Evolutionary conservation across 331 rosid species (phyloP).

Genomic region (Acacia concinna): DNA sequence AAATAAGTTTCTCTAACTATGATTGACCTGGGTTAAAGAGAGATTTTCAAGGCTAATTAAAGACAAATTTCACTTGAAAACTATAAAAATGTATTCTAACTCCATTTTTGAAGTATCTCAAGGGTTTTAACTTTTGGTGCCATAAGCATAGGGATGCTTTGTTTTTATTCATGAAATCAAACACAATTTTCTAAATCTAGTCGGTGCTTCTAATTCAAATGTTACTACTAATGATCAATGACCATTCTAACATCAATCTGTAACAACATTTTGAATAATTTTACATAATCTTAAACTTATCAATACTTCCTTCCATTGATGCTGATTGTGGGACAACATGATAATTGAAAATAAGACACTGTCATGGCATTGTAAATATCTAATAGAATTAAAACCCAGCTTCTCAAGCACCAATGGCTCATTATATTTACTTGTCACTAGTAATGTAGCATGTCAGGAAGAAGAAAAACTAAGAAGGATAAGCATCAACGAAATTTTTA

Average conservation of each 20-base stretch:
- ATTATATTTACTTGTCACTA: not conserved
- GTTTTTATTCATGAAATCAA: not conserved
- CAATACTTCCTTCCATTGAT: conserved; percentile 4
- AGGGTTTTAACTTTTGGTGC: not conserved
- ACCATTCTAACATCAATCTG: not conserved
- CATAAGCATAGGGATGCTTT: not conserved
- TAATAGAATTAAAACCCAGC: not conserved
- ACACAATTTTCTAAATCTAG: not conserved
- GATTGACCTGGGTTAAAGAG: not conserved
- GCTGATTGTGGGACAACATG: not conserved
- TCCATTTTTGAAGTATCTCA: not conserved
- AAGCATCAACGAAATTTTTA: not conserved
- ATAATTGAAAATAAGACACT: conserved; percentile 11
- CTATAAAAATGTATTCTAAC: not conserved
- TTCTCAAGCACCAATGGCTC: not conserved
- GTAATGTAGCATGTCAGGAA: not conserved
- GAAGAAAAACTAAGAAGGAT: not conserved
- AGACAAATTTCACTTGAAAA: not conserved
- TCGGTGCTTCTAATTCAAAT: conserved; percentile 1
- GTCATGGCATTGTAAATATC: not conserved
- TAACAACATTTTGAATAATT: not conserved
- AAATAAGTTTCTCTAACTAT: not conserved
- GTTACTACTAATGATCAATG: not conserved
- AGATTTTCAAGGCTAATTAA: not conserved
- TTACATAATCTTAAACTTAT: not conserved